Conservation (phyloP, 2,329 filamentous ascomycete species). For the Pestalotiopsis sp. region DNA sequence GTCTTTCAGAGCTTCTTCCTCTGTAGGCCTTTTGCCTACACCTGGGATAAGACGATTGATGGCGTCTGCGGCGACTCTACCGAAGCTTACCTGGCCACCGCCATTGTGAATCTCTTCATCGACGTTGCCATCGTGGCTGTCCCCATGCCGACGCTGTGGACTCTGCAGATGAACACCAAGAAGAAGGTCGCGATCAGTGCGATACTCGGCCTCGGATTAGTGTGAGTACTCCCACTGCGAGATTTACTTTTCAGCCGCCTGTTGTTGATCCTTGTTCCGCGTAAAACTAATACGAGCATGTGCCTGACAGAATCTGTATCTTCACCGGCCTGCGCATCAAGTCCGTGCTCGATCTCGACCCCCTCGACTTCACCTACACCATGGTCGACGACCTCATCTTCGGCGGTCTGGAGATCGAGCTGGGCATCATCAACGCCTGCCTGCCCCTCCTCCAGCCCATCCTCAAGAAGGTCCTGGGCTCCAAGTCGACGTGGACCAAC, state of each 20-base stretch:
- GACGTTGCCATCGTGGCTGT: constrained; percentile 6
- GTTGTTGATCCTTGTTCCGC: too few species aligned
- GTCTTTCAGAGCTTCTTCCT: not conserved
- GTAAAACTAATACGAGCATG: not conserved
- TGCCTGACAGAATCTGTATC: constrained; percentile 35
- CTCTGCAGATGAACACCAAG: constrained; percentile 6
- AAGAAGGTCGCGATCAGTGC: not conserved
- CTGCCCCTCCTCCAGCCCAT: constrained; percentile 45
- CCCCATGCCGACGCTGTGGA: constrained; percentile 11
- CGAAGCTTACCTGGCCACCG: not conserved
- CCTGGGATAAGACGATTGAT: not conserved
- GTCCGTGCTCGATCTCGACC: constrained; percentile 23
- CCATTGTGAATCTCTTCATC: constrained; percentile 1
- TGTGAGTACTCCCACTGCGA: not conserved
- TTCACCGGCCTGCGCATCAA: constrained; percentile 40
- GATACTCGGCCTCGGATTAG: not conserved
- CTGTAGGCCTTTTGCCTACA: not conserved
- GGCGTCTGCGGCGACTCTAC: not conserved
- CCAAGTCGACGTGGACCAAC: not conserved
- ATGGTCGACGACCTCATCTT: constrained; percentile 37
- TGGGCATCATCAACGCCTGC: constrained; percentile 44
- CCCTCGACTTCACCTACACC: constrained; percentile 21
- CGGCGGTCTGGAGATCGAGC: constrained; percentile 39
- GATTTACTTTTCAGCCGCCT: not conserved
- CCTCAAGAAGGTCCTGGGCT: constrained; percentile 24